A percentile compares a stretch with the other conserved stretches of the same genome.
These are phyloP conservation scores for Colletotrichum godetiae DNA, from an alignment of 2,329 filamentous ascomycete species.

Conservation along the genomic window DNA sequence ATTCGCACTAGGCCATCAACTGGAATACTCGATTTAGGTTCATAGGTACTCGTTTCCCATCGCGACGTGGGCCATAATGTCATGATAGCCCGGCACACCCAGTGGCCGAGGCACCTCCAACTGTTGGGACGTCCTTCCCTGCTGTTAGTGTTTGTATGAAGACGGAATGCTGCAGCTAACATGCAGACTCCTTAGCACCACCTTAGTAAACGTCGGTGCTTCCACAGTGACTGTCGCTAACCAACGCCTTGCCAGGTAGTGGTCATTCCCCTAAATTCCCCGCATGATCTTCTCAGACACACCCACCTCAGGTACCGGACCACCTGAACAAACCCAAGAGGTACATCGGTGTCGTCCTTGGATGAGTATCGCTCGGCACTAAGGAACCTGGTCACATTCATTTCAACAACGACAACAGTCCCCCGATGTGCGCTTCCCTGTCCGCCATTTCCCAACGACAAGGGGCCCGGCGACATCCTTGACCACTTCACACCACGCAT, in stretches of 20 bases:
- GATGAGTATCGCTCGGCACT: neutral
- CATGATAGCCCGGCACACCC: neutral
- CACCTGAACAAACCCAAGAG: neutral
- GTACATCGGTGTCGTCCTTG: neutral
- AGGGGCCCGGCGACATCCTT: neutral
- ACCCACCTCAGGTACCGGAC: neutral
- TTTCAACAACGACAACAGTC: neutral
- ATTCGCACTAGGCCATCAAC: too few species aligned
- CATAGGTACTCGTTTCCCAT: neutral
- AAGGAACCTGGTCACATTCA: neutral
- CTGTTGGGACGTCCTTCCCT: neutral
- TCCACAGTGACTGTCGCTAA: neutral
- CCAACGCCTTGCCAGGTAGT: neutral
- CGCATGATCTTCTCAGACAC: neutral
- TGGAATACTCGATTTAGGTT: neutral
- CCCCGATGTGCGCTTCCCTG: neutral
- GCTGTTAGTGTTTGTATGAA: neutral
- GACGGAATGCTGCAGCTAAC: neutral
- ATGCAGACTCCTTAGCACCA: neutral
- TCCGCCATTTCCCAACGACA: neutral
- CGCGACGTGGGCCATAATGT: neutral
- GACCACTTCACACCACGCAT: neutral
- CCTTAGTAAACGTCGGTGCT: neutral
- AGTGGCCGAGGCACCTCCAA: neutral
- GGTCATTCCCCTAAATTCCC: neutral